Percentiles rank a stretch among this genome's conserved stretches.
phyloP scores from a whole-genome alignment of 371 early-diverging fungal genomes.

The Dinochytrium kinnereticum region DNA sequence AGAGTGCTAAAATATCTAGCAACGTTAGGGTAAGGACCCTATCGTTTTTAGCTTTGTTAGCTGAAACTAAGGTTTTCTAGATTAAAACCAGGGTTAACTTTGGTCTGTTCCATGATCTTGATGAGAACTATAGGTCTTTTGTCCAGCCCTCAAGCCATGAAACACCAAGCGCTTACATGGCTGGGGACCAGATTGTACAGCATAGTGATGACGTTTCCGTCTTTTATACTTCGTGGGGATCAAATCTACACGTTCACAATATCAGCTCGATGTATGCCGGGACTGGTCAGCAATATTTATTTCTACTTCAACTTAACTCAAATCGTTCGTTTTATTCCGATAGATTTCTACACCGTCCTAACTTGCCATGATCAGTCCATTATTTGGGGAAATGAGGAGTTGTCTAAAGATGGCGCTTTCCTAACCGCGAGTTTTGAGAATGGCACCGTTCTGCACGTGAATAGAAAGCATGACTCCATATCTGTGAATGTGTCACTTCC shows the following conservation, averaged over 20 bases:
- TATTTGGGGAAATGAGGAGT: slow-evolving; percentile 3
- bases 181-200: slow-evolving; percentile 43
- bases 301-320: background rate
- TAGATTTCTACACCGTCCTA: slow-evolving; percentile 29
- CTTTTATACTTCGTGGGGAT: background rate
- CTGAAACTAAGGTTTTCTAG: slow-evolving; percentile 15
- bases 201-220: slow-evolving; percentile 1
- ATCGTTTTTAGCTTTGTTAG: background rate
- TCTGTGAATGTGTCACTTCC: slow-evolving; percentile 27
- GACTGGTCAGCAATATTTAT: slow-evolving; percentile 20
- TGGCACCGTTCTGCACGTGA: slow-evolving; percentile 34
- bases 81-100: slow-evolving; percentile 50
- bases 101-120: slow-evolving; percentile 45
- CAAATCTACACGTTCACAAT: slow-evolving; percentile 17
- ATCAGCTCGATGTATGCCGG: slow-evolving; percentile 3
- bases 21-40: slow-evolving; percentile 31
- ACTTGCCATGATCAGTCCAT: slow-evolving; percentile 27
- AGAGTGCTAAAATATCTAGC: slow-evolving; percentile 21
- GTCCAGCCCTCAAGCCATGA: background rate
- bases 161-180: slow-evolving; percentile 29
- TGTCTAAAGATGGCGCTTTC: slow-evolving; percentile 22
- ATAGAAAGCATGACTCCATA: background rate
- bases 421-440: slow-evolving; percentile 37
- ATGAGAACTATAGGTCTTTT: background rate
- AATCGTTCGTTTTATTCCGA: background rate